Evolutionary conservation across 75 land plant species (phyloP).

Genomic region (Cryptomeria japonica): DNA sequence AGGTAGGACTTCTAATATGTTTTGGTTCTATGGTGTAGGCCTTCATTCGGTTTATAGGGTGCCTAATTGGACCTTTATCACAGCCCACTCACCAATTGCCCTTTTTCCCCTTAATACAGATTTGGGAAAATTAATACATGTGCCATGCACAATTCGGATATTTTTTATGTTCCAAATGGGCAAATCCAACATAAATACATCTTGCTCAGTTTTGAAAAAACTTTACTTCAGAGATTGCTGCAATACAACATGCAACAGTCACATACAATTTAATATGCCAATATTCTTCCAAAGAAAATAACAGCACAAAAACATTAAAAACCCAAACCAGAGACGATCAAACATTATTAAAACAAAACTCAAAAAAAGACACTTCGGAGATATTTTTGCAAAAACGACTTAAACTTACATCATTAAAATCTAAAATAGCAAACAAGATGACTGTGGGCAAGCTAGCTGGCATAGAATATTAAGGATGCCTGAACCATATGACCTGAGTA

Average conservation of each 20-base stretch:
- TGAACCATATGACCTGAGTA: background rate
- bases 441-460: background rate
- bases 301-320: background rate
- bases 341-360: background rate
- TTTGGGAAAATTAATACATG: too few species aligned
- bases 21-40: background rate
- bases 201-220: background rate
- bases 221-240: background rate
- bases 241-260: too few species aligned
- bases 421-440: background rate
- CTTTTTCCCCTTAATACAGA: too few species aligned
- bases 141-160: too few species aligned
- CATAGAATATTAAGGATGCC: background rate
- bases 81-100: background rate
- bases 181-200: too few species aligned
- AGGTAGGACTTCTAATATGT: background rate
- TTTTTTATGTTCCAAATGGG: too few species aligned
- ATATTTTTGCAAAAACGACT: background rate
- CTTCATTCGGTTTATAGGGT: too few species aligned
- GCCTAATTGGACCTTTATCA: background rate
- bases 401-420: background rate
- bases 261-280: background rate
- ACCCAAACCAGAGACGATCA: background rate
- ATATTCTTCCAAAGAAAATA: background rate
- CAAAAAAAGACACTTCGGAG: background rate